Evolutionary conservation across 768 basidiomycete species (phyloP), one percentile per base, ranked within the genome.

Genomic region (Tulasnella sp.): DNA sequence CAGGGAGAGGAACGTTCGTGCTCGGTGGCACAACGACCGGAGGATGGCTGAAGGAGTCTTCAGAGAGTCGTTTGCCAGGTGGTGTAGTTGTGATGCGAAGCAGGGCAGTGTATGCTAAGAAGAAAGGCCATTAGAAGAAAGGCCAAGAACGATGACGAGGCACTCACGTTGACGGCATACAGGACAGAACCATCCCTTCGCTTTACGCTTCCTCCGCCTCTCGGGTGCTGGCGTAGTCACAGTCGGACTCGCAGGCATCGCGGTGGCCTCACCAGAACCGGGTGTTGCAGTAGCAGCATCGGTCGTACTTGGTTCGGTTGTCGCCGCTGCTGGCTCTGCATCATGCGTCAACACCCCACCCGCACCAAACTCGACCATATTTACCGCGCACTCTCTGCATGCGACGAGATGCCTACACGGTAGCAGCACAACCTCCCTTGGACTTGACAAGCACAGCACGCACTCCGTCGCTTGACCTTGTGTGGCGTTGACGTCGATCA

Each of bases 141-240:
- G 34, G 21, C 30, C 23, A n/a, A 51, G 27, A 38, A 56, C 58
- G 42, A 34, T 4, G 59, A 50, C 50, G 50, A 29, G 60, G 56
- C 4, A 78, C 88, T 71, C 68, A 93, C 90, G 91, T 77, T 93
- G 92, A 65, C 93, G 80, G 71, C 93, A 95, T 51, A 97, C 89
- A 27, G 93, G 93, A 70, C 93, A 97, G 78, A 87, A 90, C 93
- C 93, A 97, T 4, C 93, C 93, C 72, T 97, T 97, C 0, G 90
- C 87, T 74, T 90, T 94, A 65, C 91, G 78, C 76, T 92, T 94
- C 68, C 92, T 77, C 62, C 73, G 68, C 56, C 90, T 77, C 3
- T 51, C 17, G 5, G 56, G 50, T 1, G 51, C 56, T 15, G 48
- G 52, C 24, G 26, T 30, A 9, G 47, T 52, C 3, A 30, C 66